Base-by-base conservation (phyloP, 305 asterid species). In the Solanum hybrid region DNA sequence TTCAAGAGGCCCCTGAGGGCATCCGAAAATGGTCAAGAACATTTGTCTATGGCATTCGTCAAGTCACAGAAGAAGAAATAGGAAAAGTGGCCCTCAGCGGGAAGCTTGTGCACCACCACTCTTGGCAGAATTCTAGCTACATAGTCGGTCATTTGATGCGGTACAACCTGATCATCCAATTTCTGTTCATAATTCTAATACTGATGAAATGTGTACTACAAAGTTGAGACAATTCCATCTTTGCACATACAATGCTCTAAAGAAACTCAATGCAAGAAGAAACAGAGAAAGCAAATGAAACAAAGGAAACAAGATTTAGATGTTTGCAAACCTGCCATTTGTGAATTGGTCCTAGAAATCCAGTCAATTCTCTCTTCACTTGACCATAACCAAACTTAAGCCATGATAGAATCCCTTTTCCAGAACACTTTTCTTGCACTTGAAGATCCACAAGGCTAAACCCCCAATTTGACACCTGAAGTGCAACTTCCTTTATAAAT, bases 401-500 rank as follows among this genome's bases (percentile, higher is more conserved):
- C 98, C 98, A 97, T 11, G 95, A 92, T 87, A 96, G 24, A 77
- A 97, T 78, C 90, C 98, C 90, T 89, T 89, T 93, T 32, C 94
- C 91, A 11, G 89, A 89, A 88, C 97, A 95, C 80, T 94, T 96
- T 79, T 93, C 93, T 91, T 93, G 96, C 80, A 93, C 91, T 92
- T 93, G 95, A 89, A 97, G 94, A 92, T 97, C 99, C n/a, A 29
- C 51, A 76, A 95, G 94, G 92, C 93, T 92, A 90, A 96, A 97
- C 46, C 98, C 99, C 99, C 98, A 96, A 51, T 94, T 90, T 5
- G 99, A 95, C 79, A 97, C 99, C 92, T 95, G 98, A 90, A 96
- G 93, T 84, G 88, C 88, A 71, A 96, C 98, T 91, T 97, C 99
- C 93, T 97, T 96, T n/a, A 94, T 87, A 77, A 96, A 95, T 8